phyloP scores from a whole-genome alignment of 805 yeast genomes.

The Komagataella pseudopastoris region DNA sequence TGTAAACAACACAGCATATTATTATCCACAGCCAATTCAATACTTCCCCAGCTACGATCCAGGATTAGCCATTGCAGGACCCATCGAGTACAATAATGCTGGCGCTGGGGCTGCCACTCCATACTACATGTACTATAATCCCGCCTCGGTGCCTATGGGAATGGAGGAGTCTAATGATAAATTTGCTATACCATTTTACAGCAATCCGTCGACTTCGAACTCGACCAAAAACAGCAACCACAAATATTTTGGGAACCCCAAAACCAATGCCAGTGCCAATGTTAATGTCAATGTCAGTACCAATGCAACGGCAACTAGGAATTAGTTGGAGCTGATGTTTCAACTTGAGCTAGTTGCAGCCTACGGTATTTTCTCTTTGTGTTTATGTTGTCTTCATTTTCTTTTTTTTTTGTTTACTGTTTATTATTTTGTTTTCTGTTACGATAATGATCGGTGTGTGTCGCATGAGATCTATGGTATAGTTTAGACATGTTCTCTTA shows the following conservation, averaged over 20 bases:
- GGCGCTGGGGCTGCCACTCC: constrained; percentile 13
- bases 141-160: constrained; percentile 1
- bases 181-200: not conserved
- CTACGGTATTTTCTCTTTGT: not conserved
- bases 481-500: not conserved
- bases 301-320: not conserved
- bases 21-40: constrained; percentile 1
- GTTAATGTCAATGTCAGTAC: not conserved
- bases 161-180: not conserved
- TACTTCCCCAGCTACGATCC: constrained; percentile 13
- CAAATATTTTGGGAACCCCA: not conserved
- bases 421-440: not conserved
- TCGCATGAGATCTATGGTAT: not conserved
- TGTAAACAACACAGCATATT: not conserved
- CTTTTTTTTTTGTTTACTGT: not conserved
- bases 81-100: not conserved
- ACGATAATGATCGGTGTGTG: not conserved
- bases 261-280: not conserved
- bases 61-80: constrained; percentile 5
- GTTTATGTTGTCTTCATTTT: not conserved
- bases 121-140: constrained; percentile 17
- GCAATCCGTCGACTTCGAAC: not conserved
- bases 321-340: not conserved
- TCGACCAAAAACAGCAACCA: not conserved
- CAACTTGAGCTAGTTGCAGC: not conserved